Base-by-base conservation (phyloP, 116 monocot genomes). In the Zostera marina region DNA sequence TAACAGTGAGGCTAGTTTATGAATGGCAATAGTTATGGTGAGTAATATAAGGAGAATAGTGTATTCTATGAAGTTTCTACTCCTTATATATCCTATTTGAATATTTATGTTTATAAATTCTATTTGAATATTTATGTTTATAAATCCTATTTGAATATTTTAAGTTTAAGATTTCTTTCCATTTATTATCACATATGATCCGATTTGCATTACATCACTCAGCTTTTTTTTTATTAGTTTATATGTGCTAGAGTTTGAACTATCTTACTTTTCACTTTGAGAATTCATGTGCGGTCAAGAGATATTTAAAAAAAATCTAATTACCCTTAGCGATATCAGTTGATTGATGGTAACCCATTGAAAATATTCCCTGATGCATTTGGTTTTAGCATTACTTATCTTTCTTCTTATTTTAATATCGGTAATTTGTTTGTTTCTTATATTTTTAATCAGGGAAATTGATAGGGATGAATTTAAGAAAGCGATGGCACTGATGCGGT, bases 401-500 rank as follows among this genome's bases (percentile, higher is more conserved):
- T 41, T 23, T 19, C 42, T 59, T 24, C 47, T 47, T 61, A 41
- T 21, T 47, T 47, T 44, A 22, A 19, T 47, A 12, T 47, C 0
- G 32, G 32, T 32, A 32, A 32, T 32, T 32, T 47, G 49, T 49
- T 45, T 24, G 45, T 51, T 53, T 1, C 20, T 42, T 11, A 9
- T 11, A 11, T 22, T 47, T 42, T 51, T 60, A 70, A 70, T 53
- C 81, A 93, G 93, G 44, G 79, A 84, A 68, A 93, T 93, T 46
- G 81, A 84, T 16, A 69, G 42, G 42, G 84, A 81, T 48, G 93
- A 93, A 52, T 93, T 93, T 59, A 93, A 81, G 64, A 87, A 84
- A 53, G 84, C 88, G 56, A 93, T 93, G 93, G 44, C 73, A 26
- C 62, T 81, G 54, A 93, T 93, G 93, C 69, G 84, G 3, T 77